phyloP scores from a whole-genome alignment of 2,329 filamentous ascomycete species.

The Monilinia polystroma region DNA sequence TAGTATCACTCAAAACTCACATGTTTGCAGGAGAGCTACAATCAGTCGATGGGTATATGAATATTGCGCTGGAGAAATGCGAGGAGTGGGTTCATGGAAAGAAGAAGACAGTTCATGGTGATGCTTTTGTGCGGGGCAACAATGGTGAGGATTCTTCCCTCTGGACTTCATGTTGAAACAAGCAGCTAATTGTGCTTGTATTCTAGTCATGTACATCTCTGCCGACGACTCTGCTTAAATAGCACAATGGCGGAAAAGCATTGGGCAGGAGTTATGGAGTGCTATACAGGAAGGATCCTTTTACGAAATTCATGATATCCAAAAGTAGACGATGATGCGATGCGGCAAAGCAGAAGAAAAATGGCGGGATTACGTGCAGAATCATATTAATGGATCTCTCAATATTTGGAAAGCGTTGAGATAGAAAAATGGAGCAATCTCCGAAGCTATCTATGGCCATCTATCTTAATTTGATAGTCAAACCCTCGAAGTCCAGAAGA shows the following conservation, averaged over 20 bases:
- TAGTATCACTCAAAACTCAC: constrained; percentile 26
- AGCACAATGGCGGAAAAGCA: constrained; percentile 18
- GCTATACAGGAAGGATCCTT: constrained; percentile 20
- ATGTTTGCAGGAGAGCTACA: constrained; percentile 74
- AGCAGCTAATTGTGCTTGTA: constrained; percentile 21
- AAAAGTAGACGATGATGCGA: constrained; percentile 13
- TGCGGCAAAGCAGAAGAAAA: constrained; percentile 5
- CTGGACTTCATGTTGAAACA: neutral
- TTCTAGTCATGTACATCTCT: constrained; percentile 41
- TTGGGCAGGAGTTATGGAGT: constrained; percentile 24
- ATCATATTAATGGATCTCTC: constrained; percentile 32
- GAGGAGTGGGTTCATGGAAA: constrained; percentile 86
- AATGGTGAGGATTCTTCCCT: constrained; percentile 62
- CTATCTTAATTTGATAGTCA: constrained; percentile 29
- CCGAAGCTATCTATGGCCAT: constrained; percentile 8
- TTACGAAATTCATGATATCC: constrained; percentile 29
- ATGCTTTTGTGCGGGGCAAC: constrained; percentile 94
- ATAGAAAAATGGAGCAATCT: constrained; percentile 8
- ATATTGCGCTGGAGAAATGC: constrained; percentile 95
- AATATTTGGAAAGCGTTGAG: constrained; percentile 40
- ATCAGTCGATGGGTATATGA: constrained; percentile 99
- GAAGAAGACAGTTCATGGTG: constrained; percentile 80
- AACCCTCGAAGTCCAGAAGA: constrained; percentile 58
- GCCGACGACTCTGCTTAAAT: constrained; percentile 33
- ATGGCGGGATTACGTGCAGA: neutral